Evolutionary conservation across 305 asterid genomes (phyloP).

Genomic region (Fraxinus latifolia): DNA sequence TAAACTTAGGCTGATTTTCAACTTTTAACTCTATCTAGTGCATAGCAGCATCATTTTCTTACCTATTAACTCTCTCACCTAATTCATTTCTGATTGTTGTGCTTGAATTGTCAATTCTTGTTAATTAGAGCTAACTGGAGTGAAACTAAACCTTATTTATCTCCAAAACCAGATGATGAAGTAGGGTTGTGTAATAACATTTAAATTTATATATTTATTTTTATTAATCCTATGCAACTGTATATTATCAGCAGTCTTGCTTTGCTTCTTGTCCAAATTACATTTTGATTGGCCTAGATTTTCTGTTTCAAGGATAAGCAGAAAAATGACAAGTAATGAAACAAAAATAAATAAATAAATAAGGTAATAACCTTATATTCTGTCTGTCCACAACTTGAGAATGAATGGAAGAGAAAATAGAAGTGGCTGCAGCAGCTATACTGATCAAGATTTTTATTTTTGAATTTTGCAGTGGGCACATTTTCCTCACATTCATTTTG

Average conservation of each 20-base stretch:
- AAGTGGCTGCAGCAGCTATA: not conserved
- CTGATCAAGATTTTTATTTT: not conserved
- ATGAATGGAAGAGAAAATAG: not conserved
- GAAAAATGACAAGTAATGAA: not conserved
- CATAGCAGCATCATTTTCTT: not conserved
- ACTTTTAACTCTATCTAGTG: not conserved
- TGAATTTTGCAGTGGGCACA: conserved; percentile 82
- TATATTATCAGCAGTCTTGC: not conserved
- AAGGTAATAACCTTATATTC: not conserved
- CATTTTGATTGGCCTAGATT: not conserved
- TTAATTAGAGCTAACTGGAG: not conserved
- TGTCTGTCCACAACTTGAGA: not conserved
- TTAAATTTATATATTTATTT: not conserved
- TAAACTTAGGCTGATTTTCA: not conserved
- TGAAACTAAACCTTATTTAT: not conserved
- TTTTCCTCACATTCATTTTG: conserved; percentile 85
- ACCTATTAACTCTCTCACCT: not conserved
- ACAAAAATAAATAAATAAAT: not conserved
- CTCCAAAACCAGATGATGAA: not conserved
- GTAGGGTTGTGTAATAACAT: not conserved
- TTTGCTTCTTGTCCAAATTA: not conserved
- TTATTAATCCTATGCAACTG: not conserved
- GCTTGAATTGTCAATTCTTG: not conserved
- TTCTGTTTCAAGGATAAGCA: not conserved
- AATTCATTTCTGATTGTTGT: not conserved